Base-by-base conservation (phyloP, 306 rosid species). In the Pyrus betulifolia region DNA sequence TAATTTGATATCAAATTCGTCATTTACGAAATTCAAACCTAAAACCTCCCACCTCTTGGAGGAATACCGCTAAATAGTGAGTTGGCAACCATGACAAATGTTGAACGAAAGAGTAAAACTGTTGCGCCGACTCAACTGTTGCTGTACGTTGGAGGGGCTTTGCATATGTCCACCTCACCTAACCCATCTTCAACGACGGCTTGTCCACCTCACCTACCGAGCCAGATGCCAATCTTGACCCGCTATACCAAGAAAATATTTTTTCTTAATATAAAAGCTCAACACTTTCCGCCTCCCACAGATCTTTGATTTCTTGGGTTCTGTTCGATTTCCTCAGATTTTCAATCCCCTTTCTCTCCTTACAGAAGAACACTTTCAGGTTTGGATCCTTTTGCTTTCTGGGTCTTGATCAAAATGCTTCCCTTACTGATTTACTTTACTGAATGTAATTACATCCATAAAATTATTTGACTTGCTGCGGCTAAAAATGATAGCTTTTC, bases 301-400 rank as follows among this genome's bases (percentile, higher is more conserved):
- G 69, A 80, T 84, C 84, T 63, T 72, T 59, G 72, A 57, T 67
- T 75, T 71, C 68, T 49, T 57, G 62, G 23, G 62, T 69, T 73
- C 66, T 52, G 62, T 31, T 68, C 23, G 25, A 28, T 33, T 25
- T 55, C 60, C 6, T 27, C 23, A 8, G 38, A 69, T 70, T 44
- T 30, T 78, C 76, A 52, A 10, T 67, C 31, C 79, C 75, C 13
- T 2, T 79, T 74, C 57, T 15, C 57, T 23, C 19, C 35, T 22
- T 68, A 23, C 65, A 71, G 66, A 70, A 70, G 68, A 21, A 45
- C 31, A 28, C 74, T 58, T 74, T 77, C 85, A 91, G 96, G 96
- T 89, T 73, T 64, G 81, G 14, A 15, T 67, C 21, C 61, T 71
- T 38, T 75, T 14, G 22, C 77, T 78, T 82, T 61, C 59, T 68